These are phyloP conservation scores for Bryoglossum gracile DNA, from an alignment of 495 filamentous ascomycete genomes.

Conservation along the genomic window DNA sequence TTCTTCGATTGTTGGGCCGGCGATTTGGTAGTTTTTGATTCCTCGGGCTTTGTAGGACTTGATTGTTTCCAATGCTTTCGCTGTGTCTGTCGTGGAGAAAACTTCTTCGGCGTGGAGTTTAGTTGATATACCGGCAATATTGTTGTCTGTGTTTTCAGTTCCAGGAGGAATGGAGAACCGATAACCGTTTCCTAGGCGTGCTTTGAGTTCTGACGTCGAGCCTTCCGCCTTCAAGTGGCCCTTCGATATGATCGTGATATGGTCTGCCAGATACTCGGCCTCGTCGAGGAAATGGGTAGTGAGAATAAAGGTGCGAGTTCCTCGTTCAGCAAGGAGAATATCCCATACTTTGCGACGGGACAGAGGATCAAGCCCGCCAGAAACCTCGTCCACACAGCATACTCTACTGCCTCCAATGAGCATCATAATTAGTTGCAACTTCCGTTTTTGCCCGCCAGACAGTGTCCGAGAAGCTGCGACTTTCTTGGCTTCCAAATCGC, in stretches of 20 bases:
- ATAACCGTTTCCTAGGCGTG: slow-evolving; percentile 62
- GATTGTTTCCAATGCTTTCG: slow-evolving; percentile 56
- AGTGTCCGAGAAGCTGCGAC: slow-evolving; percentile 57
- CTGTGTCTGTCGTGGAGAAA: slow-evolving; percentile 57
- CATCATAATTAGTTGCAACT: slow-evolving; percentile 86
- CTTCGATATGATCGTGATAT: slow-evolving; percentile 68
- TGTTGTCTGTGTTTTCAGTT: slow-evolving; percentile 33
- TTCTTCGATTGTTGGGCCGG: slow-evolving; percentile 77
- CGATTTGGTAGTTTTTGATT: slow-evolving; percentile 63
- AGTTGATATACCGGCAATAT: slow-evolving; percentile 44
- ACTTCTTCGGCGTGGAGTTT: slow-evolving; percentile 58
- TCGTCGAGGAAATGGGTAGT: slow-evolving; percentile 82
- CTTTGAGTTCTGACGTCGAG: slow-evolving; percentile 64
- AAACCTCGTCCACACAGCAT: slow-evolving; percentile 83
- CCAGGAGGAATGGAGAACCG: slow-evolving; percentile 57
- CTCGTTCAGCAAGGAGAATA: slow-evolving; percentile 71
- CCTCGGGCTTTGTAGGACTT: slow-evolving; percentile 51
- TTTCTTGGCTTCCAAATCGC: slow-evolving; percentile 64
- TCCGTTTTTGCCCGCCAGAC: slow-evolving; percentile 84
- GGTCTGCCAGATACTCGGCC: slow-evolving; percentile 65
- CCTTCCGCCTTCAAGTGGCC: slow-evolving; percentile 60
- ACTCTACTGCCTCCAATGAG: slow-evolving; percentile 79
- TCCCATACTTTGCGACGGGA: slow-evolving; percentile 79
- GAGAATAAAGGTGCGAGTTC: slow-evolving; percentile 66
- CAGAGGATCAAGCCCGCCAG: slow-evolving; percentile 72